Percentiles rank a stretch among this genome's conserved stretches.
phyloP scores from a whole-genome alignment of 225 moss, liverwort and hornwort genomes.

The Pseudisothecium myosuroides region DNA sequence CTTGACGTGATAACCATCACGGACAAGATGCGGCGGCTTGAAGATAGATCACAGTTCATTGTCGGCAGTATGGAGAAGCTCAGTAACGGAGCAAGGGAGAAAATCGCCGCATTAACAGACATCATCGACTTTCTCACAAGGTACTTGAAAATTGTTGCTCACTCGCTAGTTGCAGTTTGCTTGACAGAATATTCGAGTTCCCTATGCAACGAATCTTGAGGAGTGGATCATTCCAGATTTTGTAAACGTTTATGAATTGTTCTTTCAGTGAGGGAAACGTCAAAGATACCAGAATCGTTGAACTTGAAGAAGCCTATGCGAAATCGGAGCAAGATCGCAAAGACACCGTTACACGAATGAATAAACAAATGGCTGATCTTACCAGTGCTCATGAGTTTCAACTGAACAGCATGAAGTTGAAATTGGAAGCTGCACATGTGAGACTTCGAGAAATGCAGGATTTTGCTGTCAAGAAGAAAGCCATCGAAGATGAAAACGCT shows the following conservation, averaged over 20 bases:
- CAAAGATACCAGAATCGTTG: conserved; percentile 4
- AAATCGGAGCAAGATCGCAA: conserved; percentile 4
- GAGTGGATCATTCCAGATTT: not conserved
- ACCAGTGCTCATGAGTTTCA: conserved; percentile 50
- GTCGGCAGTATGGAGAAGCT: conserved; percentile 17
- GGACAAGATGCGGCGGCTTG: conserved; percentile 31
- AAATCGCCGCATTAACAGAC: conserved; percentile 7
- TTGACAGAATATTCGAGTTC: not conserved
- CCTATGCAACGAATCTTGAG: not conserved
- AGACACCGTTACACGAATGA: conserved; percentile 15
- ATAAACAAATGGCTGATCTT: conserved; percentile 49
- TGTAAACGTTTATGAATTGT: not conserved
- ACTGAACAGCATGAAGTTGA: conserved; percentile 52
- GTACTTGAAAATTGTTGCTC: not conserved
- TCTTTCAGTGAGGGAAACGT: not conserved
- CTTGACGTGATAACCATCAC: conserved; percentile 23
- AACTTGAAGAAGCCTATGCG: not conserved
- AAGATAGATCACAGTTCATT: conserved; percentile 11
- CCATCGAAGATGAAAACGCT: conserved; percentile 40
- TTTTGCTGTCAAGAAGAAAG: conserved; percentile 42
- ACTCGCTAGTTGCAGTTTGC: not conserved
- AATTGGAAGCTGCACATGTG: conserved; percentile 60
- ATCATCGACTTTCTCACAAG: conserved; percentile 24
- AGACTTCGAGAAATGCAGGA: conserved; percentile 70
- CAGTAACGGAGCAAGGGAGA: conserved; percentile 4